phyloP scores from a whole-genome alignment of 805 yeast species.

The Saturnispora sekii region DNA sequence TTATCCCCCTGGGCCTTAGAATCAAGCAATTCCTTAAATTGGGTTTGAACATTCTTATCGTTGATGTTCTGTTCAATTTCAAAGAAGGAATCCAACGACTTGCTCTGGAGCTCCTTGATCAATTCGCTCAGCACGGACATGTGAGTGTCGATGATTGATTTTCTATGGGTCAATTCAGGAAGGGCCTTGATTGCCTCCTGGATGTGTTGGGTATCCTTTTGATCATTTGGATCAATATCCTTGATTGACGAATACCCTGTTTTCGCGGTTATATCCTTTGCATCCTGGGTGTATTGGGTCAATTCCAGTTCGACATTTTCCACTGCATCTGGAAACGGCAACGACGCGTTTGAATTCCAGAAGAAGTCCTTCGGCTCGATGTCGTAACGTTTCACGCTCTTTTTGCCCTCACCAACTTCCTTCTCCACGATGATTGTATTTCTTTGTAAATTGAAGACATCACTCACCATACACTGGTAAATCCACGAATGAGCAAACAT shows the following conservation, averaged over 20 bases:
- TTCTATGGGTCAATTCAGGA: conserved; percentile 86
- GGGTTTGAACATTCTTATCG: conserved; percentile 47
- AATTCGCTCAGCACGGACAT: conserved; percentile 88
- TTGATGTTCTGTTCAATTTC: conserved; percentile 83
- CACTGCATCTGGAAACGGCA: conserved; percentile 98
- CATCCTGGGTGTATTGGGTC: conserved; percentile 74
- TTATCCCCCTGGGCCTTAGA: conserved; percentile 44
- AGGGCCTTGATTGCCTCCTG: conserved; percentile 85
- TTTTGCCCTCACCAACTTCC: conserved; percentile 21
- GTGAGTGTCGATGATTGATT: conserved; percentile 86
- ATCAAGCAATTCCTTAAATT: conserved; percentile 50
- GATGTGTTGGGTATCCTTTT: conserved; percentile 51
- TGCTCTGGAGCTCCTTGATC: conserved; percentile 74
- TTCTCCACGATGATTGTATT: conserved; percentile 65
- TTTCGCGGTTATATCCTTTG: conserved; percentile 71
- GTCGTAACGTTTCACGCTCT: conserved; percentile 57
- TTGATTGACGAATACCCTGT: conserved; percentile 65
- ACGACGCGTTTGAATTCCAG: conserved; percentile 74
- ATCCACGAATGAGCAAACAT: conserved; percentile 98
- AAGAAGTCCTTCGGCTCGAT: conserved; percentile 90
- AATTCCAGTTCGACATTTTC: conserved; percentile 87
- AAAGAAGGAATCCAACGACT: conserved; percentile 80
- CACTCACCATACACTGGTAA: conserved; percentile 92
- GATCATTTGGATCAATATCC: conserved; percentile 59
- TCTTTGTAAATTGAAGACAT: conserved; percentile 72